These are phyloP conservation scores for Monosporascus ibericus DNA, from an alignment of 2,329 filamentous ascomycete species.

Conservation along the genomic window DNA sequence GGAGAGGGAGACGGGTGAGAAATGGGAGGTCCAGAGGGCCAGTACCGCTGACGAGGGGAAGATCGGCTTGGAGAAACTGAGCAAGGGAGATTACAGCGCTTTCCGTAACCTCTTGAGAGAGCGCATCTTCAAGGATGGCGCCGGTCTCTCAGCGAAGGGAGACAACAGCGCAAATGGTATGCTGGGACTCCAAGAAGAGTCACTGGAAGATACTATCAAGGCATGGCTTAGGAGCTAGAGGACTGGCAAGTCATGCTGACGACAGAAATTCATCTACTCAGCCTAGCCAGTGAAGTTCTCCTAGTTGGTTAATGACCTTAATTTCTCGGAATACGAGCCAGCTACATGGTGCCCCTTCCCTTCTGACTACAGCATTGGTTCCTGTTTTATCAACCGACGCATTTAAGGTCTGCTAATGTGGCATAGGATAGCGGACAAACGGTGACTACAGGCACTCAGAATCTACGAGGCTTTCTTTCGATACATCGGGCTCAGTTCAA, in stretches of 20 bases:
- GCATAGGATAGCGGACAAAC: too few relatives aligned
- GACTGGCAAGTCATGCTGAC: neutral
- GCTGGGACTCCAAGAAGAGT: conserved; percentile 21
- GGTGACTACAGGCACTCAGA: too few relatives aligned
- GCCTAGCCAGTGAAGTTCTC: too few relatives aligned
- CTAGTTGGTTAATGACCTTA: too few relatives aligned
- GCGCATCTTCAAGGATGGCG: conserved; percentile 19
- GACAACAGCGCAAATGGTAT: conserved; percentile 15
- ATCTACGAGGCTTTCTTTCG: too few relatives aligned
- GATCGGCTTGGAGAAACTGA: conserved; percentile 35
- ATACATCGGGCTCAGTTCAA: too few relatives aligned
- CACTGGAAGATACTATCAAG: conserved; percentile 15
- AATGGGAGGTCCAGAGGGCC: conserved; percentile 40
- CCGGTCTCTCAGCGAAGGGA: conserved; percentile 13
- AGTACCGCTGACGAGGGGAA: conserved; percentile 29
- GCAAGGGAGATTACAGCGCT: conserved; percentile 31
- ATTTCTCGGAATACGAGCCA: too few relatives aligned
- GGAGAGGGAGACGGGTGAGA: conserved; percentile 45
- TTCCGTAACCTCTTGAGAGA: conserved; percentile 20
- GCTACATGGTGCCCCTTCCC: too few relatives aligned
- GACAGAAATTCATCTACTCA: neutral
- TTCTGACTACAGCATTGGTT: too few relatives aligned
- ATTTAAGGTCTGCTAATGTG: too few relatives aligned
- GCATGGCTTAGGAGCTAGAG: conserved; percentile 14
- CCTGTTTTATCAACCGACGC: too few relatives aligned